Evolutionary conservation across 768 basidiomycete genomes (phyloP).

Genomic region (Suillus subluteus): DNA sequence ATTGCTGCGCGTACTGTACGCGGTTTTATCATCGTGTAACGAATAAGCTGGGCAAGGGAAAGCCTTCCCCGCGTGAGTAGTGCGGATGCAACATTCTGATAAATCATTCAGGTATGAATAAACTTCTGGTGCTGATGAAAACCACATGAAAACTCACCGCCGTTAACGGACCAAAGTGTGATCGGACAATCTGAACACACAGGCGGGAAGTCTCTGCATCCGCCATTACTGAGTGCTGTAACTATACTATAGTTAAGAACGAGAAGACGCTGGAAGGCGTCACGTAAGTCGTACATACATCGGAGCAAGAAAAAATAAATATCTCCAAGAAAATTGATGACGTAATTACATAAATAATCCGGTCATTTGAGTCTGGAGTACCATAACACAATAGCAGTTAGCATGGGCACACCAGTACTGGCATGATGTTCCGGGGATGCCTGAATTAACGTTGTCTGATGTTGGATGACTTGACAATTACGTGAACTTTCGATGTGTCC

Average conservation of each 20-base stretch:
- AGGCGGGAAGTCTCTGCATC: conserved; percentile 63
- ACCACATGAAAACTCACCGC: conserved; percentile 49
- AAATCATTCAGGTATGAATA: conserved; percentile 12
- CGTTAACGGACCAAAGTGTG: conserved; percentile 67
- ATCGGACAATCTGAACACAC: conserved; percentile 62
- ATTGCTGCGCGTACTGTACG: conserved; percentile 71
- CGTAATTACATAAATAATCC: neutral
- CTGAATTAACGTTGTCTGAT: no score
- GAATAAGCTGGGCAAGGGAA: conserved; percentile 67
- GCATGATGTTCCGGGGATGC: no score
- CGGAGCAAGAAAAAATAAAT: neutral
- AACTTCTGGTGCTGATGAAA: neutral
- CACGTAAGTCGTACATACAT: neutral
- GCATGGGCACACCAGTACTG: no score
- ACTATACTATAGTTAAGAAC: neutral
- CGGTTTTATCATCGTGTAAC: conserved; percentile 68
- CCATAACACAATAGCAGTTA: no score
- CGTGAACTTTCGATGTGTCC: neutral
- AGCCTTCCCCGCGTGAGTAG: conserved; percentile 85
- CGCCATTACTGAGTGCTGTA: conserved; percentile 48
- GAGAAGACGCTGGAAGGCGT: neutral
- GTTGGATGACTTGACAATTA: neutral
- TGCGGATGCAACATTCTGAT: conserved; percentile 70
- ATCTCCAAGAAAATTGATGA: neutral
- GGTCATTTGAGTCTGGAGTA: neutral